Evolutionary conservation across 2,329 filamentous ascomycete genomes (phyloP), one percentile per base, ranked within the genome.

Genomic region (Akanthomyces dipterigenus): DNA sequence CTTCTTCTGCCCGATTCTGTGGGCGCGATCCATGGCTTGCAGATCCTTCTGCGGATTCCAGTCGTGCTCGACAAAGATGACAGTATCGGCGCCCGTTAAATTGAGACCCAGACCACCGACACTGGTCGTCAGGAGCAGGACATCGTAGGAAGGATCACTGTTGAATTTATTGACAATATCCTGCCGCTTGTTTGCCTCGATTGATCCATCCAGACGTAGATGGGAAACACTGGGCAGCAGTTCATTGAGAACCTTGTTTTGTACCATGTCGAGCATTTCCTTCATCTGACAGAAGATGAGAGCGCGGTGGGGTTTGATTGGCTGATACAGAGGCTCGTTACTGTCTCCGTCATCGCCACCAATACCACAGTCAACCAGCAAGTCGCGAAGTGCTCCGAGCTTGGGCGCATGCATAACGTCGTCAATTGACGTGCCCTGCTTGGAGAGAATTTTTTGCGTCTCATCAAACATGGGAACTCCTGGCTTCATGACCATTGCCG

Each of bases 201-300:
- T 92, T 7, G 87, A 87, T 36, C 95, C 95, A 69, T 99, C 96
- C 38, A 99, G 85, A n/a, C 96, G 90, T 62, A 98, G 84, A 71
- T 89, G 97, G 42, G 96, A 95, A 6, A 97, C 93, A 0, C 88
- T 90, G 1, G 95, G 95, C n/a, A 99, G 82, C 76, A 98, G 82
- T 70, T 89, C 89, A 73, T 91, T 91, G 43, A 99, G 78, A 1
- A 99, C 95, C 62, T 93, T 93, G 68, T 89, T 91, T 72, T 98
- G 93, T 2, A 99, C 96, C 85, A 99, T 98, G 74, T 99, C 95
- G 26, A 99, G 82, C 96, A 99, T 99, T 74, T 99, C 95, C 77
- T 99, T 99, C 91, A 99, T 97, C 73, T 99, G 95, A 70, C 95
- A 99, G 81, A 99, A 99, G 67, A 99, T 89, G 31, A 99, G 84